Conservation (phyloP, 1,284 basidiomycete species). For the Tilletia caries region DNA sequence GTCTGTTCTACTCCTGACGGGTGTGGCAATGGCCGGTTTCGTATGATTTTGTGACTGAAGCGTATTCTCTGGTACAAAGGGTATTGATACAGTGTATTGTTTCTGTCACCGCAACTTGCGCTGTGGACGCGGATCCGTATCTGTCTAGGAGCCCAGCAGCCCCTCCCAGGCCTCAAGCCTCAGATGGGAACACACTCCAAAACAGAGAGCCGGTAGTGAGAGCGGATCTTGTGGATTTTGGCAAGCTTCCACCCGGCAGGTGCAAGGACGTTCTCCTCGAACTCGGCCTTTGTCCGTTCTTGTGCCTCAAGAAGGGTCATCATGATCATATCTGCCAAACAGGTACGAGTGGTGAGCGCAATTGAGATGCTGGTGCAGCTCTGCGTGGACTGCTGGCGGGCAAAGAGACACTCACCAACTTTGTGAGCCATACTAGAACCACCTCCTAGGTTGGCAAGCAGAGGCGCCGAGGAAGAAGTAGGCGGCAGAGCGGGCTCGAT, state of each 20-base stretch:
- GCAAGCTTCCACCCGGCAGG: neutral
- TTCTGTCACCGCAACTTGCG: too few relatives aligned
- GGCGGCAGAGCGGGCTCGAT: neutral
- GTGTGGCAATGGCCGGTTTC: too few relatives aligned
- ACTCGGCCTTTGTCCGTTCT: conserved; percentile 1
- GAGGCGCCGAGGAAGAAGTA: neutral
- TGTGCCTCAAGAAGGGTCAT: conserved; percentile 11
- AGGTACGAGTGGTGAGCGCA: neutral
- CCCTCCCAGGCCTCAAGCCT: too few relatives aligned
- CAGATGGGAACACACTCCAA: conserved; percentile 4
- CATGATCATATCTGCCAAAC: neutral
- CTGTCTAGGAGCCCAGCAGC: too few relatives aligned
- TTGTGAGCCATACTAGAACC: neutral
- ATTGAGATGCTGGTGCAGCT: too few relatives aligned
- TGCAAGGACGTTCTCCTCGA: neutral
- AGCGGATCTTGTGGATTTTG: conserved; percentile 1
- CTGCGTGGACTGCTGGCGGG: too few relatives aligned
- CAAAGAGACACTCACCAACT: neutral
- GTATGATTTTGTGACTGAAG: too few relatives aligned
- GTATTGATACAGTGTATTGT: too few relatives aligned
- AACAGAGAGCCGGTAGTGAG: neutral
- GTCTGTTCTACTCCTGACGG: too few relatives aligned
- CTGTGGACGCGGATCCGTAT: too few relatives aligned
- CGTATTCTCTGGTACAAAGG: too few relatives aligned
- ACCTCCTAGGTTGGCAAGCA: neutral